Base-by-base conservation (phyloP, 352 stramenopile genomes). In the Globisporangium carolinianum region DNA sequence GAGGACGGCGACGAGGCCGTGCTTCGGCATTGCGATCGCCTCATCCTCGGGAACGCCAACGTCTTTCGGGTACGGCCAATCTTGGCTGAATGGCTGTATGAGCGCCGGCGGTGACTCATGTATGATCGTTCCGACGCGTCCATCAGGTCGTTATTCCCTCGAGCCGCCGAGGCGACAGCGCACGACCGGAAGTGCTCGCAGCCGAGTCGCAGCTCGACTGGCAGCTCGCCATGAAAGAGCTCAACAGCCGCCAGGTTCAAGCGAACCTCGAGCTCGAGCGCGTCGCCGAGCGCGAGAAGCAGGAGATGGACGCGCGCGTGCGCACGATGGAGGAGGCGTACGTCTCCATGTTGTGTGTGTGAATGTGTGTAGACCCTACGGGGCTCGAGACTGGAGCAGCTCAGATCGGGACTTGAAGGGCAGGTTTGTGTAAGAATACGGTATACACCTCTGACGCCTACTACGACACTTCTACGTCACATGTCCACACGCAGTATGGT, bases 191-290 rank as follows among this genome's bases (percentile, higher is more conserved):
- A 11, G 68, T 79, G 9, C 45, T 82, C 10, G 57, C 68, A 3
- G 68, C 62, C 39, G 76, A 89, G 52, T 86, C 71, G 1, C 69
- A 67, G 8, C 86, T 79, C 41, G 79, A 91, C 54, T 91, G 83
- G 79, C 82, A 91, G 47, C 69, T 83, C 36, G 80, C 82, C 1
- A 86, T 90, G 71, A 85, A 86, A 53, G 87, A 96, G 61, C 65
- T 95, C 1, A 94, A 95, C 59, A 79, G 69, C 47, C 77, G 68
- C 17, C 80, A 95, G 53, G 72, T 91, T 39, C 73, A 81, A 59
- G 68, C 65, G 0, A 82, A 78, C 8, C 56, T 85, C 9, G 79
- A 88, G 36, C 63, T 82, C 10, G 76, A 86, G 58, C 71, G 57
- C 3, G 63, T 82, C 17, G 81, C 76, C 6, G 76, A 85, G 62